Conservation (phyloP, 257 asterid genomes). For the Echites panduratus region DNA sequence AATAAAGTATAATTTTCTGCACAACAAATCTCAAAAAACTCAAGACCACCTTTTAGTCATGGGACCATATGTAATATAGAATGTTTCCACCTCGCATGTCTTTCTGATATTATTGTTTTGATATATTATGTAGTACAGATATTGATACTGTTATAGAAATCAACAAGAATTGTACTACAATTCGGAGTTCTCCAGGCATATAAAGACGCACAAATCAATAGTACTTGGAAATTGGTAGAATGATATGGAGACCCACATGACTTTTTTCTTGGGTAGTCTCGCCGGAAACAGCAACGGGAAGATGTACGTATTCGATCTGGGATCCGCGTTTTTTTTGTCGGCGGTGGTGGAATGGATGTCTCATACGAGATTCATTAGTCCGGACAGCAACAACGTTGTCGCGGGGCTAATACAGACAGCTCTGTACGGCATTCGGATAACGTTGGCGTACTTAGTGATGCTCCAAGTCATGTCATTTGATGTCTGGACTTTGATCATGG, state of each 20-base stretch:
- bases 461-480: slow-evolving; percentile 75
- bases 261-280: slow-evolving; percentile 85
- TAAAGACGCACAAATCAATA: neutral
- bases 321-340: slow-evolving; percentile 38
- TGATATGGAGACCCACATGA: slow-evolving; percentile 50
- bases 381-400: neutral
- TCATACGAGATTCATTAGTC: slow-evolving; percentile 18
- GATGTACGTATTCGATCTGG: slow-evolving; percentile 48
- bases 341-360: slow-evolving; percentile 59
- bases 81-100: neutral
- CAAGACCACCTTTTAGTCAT: neutral
- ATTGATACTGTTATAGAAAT: neutral
- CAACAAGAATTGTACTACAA: neutral
- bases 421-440: slow-evolving; percentile 16
- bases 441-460: slow-evolving; percentile 61
- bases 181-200: neutral
- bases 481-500: slow-evolving; percentile 54
- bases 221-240: neutral
- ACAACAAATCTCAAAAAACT: neutral
- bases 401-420: neutral
- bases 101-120: neutral
- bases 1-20: too few species aligned
- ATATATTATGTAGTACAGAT: neutral
- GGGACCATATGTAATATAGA: neutral
- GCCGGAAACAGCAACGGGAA: slow-evolving; percentile 33